Percentiles rank a stretch among this genome's conserved stretches.
Conservation (phyloP, 805 yeast species). For the Suhomyces xylopsoci region DNA sequence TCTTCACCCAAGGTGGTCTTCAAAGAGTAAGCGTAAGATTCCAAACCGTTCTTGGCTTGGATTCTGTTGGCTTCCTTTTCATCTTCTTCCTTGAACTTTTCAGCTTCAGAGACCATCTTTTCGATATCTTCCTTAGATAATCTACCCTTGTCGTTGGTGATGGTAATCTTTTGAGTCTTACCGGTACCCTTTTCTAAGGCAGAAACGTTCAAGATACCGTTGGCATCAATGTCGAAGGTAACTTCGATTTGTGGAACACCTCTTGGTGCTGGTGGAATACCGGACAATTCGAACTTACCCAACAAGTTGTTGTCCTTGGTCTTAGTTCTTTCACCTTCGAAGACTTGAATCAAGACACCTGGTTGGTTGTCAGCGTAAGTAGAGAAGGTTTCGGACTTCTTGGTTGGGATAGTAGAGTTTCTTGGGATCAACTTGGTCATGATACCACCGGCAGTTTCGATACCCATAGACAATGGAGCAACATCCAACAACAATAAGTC, state of each 20-base stretch:
- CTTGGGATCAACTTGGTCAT: constrained; percentile 98
- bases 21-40: constrained; percentile 91
- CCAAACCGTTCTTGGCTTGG: constrained; percentile 91
- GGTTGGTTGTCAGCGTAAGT: constrained; percentile 98
- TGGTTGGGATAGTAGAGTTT: constrained; percentile 96
- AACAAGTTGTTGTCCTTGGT: constrained; percentile 94
- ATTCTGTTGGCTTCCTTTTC: constrained; percentile 92
- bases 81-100: constrained; percentile 95
- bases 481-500: constrained; percentile 93
- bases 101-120: constrained; percentile 97
- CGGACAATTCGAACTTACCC: constrained; percentile 95
- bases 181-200: constrained; percentile 99
- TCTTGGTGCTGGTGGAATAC: constrained; percentile 98
- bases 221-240: constrained; percentile 94
- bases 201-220: constrained; percentile 94
- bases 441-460: constrained; percentile 99
- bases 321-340: constrained; percentile 97
- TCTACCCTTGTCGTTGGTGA: constrained; percentile 98
- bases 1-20: constrained; percentile 67
- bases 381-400: constrained; percentile 95
- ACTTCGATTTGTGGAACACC: constrained; percentile 99
- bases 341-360: constrained; percentile 96
- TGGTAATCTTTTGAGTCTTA: constrained; percentile 94
- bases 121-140: constrained; percentile 96
- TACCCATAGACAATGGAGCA: constrained; percentile 96